phyloP scores from a whole-genome alignment of 179 eudicot species.

The Heliamphora pulchella region DNA sequence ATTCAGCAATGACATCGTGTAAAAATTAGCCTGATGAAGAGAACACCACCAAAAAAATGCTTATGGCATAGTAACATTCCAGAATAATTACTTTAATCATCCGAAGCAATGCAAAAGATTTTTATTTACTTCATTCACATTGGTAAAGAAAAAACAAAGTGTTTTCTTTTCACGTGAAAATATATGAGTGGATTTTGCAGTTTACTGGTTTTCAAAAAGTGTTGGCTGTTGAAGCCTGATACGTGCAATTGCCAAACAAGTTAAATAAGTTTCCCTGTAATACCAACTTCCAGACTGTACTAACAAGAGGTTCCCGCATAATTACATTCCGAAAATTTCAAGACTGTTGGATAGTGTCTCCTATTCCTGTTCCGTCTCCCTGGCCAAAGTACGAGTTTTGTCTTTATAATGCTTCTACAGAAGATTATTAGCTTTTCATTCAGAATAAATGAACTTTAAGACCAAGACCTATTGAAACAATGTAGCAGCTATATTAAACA shows the following conservation, averaged over 20 bases:
- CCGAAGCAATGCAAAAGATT: not conserved
- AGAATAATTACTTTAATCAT: not conserved
- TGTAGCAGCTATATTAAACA: not conserved
- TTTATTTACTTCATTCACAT: too few relatives aligned
- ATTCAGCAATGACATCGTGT: not conserved
- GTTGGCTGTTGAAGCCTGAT: not conserved
- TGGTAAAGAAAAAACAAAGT: not conserved
- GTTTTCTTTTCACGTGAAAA: not conserved
- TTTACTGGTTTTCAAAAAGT: not conserved
- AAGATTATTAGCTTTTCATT: not conserved
- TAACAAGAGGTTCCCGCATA: not conserved
- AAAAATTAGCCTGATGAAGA: not conserved
- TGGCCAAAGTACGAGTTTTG: not conserved
- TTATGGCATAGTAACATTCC: not conserved
- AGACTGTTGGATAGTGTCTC: not conserved
- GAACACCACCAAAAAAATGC: not conserved
- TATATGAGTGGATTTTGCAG: too few relatives aligned
- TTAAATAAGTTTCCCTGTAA: not conserved
- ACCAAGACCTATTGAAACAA: not conserved
- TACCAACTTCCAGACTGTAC: not conserved
- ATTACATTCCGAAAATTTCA: not conserved
- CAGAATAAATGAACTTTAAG: not conserved
- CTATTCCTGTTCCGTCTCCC: not conserved
- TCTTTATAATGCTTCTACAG: not conserved
- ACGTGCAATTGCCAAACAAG: not conserved